phyloP scores from a whole-genome alignment of 2,329 filamentous ascomycete species.

The Verticillium tricorpus region DNA sequence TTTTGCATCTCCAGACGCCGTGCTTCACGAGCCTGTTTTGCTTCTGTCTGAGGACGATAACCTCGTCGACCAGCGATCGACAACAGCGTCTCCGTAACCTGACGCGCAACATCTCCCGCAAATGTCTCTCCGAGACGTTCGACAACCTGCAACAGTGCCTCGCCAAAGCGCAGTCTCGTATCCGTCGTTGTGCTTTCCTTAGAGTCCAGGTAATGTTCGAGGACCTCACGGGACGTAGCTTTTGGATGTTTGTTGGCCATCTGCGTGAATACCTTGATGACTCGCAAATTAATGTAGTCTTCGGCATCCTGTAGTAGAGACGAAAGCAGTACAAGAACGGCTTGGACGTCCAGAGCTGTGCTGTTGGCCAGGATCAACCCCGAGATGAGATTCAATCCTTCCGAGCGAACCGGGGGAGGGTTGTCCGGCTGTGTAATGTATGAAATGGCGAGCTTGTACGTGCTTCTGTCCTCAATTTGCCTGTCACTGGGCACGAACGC shows the following conservation, averaged over 20 bases:
- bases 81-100: slow-evolving; percentile 55
- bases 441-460: slow-evolving; percentile 57
- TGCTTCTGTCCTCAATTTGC: slow-evolving; percentile 56
- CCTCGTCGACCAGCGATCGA: slow-evolving; percentile 61
- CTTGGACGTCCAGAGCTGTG: slow-evolving; percentile 61
- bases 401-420: slow-evolving; percentile 61
- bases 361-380: slow-evolving; percentile 50
- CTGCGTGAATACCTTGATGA: slow-evolving; percentile 60
- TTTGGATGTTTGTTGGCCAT: slow-evolving; percentile 58
- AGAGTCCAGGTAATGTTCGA: slow-evolving; percentile 64
- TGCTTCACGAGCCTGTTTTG: slow-evolving; percentile 48
- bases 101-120: slow-evolving; percentile 44
- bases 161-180: slow-evolving; percentile 62
- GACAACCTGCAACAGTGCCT: slow-evolving; percentile 61
- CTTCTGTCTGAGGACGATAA: slow-evolving; percentile 54
- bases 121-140: slow-evolving; percentile 55
- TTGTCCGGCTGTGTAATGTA: slow-evolving; percentile 60
- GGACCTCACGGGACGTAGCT: slow-evolving; percentile 56
- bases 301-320: slow-evolving; percentile 62
- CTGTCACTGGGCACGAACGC: slow-evolving; percentile 36
- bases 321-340: slow-evolving; percentile 58
- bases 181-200: slow-evolving; percentile 56
- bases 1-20: slow-evolving; percentile 42
- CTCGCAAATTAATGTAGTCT: slow-evolving; percentile 67
- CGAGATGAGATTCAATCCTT: slow-evolving; percentile 59